phyloP scores from a whole-genome alignment of 2,329 filamentous ascomycete genomes.

The Fusarium pilosicola region DNA sequence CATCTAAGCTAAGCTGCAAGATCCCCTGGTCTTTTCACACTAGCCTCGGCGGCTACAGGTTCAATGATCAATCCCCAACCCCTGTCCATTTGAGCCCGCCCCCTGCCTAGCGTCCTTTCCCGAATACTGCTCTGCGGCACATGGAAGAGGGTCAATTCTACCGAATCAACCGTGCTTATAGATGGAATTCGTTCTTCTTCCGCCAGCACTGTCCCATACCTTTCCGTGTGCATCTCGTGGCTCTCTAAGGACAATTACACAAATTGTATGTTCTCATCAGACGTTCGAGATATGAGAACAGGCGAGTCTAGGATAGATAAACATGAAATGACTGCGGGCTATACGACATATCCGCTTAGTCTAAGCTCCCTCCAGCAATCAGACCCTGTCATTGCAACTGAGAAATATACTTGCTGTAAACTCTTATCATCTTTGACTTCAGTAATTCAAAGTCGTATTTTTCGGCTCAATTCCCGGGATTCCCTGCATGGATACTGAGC shows the following conservation, averaged over 20 bases:
- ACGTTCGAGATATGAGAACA: background rate
- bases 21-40: constrained; percentile 26
- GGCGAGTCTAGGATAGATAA: background rate
- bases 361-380: background rate
- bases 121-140: background rate
- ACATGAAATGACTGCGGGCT: background rate
- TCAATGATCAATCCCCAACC: constrained; percentile 11
- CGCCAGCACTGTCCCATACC: background rate
- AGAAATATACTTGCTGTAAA: background rate
- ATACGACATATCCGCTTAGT: background rate
- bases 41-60: constrained; percentile 31
- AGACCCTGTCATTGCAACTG: background rate
- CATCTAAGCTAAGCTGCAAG: constrained; percentile 17
- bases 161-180: background rate
- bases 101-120: background rate
- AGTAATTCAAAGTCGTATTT: background rate
- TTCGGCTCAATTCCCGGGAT: background rate
- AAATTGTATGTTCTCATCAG: background rate
- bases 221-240: background rate
- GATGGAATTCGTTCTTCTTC: background rate
- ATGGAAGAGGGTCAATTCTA: background rate
- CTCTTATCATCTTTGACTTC: background rate
- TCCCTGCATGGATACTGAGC: background rate
- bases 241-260: background rate
- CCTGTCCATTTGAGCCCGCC: background rate